phyloP scores from a whole-genome alignment of 2,329 filamentous ascomycete genomes.

The Pestalotiopsis sp. region DNA sequence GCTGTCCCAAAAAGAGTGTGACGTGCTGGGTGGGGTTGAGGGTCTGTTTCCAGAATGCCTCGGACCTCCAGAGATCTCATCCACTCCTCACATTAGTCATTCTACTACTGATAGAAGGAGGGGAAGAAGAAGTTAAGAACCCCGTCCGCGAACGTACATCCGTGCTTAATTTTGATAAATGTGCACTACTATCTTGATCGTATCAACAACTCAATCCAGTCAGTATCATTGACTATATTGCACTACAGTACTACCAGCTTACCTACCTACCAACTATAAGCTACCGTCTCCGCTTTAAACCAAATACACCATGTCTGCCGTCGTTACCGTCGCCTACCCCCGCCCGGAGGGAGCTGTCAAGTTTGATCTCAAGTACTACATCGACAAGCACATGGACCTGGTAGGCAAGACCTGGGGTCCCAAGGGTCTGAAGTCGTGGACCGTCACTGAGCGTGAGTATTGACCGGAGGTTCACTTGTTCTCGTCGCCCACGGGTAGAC shows the following conservation, averaged over 20 bases:
- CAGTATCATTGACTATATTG: background rate
- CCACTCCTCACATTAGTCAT: background rate
- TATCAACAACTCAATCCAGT: background rate
- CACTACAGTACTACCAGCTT: background rate
- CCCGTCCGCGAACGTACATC: background rate
- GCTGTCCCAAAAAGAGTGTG: background rate
- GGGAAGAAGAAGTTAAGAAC: background rate
- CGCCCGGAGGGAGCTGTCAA: slow-evolving; percentile 24
- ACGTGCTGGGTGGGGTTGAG: background rate
- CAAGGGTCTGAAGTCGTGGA: slow-evolving; percentile 41
- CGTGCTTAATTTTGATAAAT: background rate
- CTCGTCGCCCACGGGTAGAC: background rate
- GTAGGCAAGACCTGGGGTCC: slow-evolving; percentile 39
- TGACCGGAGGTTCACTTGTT: background rate
- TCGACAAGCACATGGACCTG: slow-evolving; percentile 47
- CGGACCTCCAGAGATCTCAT: background rate
- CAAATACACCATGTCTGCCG: slow-evolving; percentile 16
- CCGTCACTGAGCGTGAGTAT: slow-evolving; percentile 26
- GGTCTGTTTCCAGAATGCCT: background rate
- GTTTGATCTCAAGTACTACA: slow-evolving; percentile 45
- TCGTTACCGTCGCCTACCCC: slow-evolving; percentile 42
- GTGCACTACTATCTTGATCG: background rate
- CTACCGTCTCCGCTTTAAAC: background rate
- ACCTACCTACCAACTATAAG: no score
- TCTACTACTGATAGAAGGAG: background rate